Conservation (phyloP, 148 eudicot genomes). For the Vaccinium myrtillus region DNA sequence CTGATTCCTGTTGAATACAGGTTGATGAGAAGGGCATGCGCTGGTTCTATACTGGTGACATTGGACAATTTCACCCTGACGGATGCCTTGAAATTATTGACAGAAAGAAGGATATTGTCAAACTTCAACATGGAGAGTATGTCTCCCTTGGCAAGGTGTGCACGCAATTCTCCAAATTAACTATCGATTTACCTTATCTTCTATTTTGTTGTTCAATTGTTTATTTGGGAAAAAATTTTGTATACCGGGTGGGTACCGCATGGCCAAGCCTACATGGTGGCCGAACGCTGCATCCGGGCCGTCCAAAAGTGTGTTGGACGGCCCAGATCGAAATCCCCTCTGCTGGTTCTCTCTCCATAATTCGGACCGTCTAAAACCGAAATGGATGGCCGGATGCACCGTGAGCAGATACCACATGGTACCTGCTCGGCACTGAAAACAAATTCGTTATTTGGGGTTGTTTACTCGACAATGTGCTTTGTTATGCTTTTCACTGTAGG, state of each 20-base stretch:
- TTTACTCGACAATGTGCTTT: background rate
- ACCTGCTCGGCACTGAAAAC: no score
- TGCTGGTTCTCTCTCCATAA: no score
- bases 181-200: background rate
- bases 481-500: conserved; percentile 43
- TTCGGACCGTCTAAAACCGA: no score
- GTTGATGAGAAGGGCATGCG: conserved; percentile 85
- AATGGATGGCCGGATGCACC: no score
- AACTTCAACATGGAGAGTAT: conserved; percentile 98
- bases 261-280: no score
- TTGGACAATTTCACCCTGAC: conserved; percentile 89
- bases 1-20: conserved; percentile 28
- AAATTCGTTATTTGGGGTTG: background rate
- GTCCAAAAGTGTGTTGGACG: no score
- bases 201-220: background rate
- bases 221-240: background rate
- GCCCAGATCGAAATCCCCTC: no score
- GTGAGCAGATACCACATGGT: no score
- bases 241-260: no score
- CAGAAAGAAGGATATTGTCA: conserved; percentile 95
- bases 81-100: conserved; percentile 97
- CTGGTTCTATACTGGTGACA: conserved; percentile 97
- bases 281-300: no score
- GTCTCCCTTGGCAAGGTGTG: conserved; percentile 94
- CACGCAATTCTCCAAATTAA: background rate